Percentiles rank a stretch among this genome's conserved stretches.
Evolutionary conservation across 1,284 basidiomycete genomes (phyloP).

Genomic region (Moesziomyces sp.): DNA sequence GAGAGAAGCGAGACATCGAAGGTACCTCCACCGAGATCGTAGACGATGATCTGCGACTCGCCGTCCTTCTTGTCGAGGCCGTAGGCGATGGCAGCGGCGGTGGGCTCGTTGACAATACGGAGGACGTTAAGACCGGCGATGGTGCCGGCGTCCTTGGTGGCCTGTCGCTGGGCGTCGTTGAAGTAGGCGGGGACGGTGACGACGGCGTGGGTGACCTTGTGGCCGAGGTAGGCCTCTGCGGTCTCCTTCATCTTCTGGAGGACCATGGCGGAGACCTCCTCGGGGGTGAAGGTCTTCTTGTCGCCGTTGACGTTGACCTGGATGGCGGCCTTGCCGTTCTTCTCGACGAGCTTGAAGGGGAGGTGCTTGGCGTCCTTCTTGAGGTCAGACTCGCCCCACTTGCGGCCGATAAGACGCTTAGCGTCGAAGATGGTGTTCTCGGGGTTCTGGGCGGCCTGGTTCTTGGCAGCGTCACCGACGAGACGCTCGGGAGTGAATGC

Average conservation of each 20-base stretch:
- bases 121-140: constrained; percentile 95
- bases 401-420: constrained; percentile 86
- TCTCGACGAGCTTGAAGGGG: constrained; percentile 70
- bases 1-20: constrained; percentile 98
- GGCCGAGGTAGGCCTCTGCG: constrained; percentile 95
- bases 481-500: constrained; percentile 77
- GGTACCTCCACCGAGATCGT: constrained; percentile 97
- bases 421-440: constrained; percentile 92
- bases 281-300: constrained; percentile 72
- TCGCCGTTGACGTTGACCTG: constrained; percentile 62
- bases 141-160: constrained; percentile 97
- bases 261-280: constrained; percentile 94
- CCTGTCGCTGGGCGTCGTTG: constrained; percentile 98
- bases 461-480: constrained; percentile 74
- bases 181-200: constrained; percentile 92
- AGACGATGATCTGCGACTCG: constrained; percentile 96
- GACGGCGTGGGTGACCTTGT: constrained; percentile 94
- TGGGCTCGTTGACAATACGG: constrained; percentile 99
- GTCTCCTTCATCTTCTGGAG: constrained; percentile 99
- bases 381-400: constrained; percentile 71
- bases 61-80: constrained; percentile 94
- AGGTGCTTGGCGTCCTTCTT: constrained; percentile 68
- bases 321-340: constrained; percentile 67
- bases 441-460: constrained; percentile 79
- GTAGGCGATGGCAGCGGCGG: constrained; percentile 93